These are phyloP conservation scores for Penicillium mononematosum DNA, from an alignment of 495 filamentous ascomycete species.

Conservation along the genomic window DNA sequence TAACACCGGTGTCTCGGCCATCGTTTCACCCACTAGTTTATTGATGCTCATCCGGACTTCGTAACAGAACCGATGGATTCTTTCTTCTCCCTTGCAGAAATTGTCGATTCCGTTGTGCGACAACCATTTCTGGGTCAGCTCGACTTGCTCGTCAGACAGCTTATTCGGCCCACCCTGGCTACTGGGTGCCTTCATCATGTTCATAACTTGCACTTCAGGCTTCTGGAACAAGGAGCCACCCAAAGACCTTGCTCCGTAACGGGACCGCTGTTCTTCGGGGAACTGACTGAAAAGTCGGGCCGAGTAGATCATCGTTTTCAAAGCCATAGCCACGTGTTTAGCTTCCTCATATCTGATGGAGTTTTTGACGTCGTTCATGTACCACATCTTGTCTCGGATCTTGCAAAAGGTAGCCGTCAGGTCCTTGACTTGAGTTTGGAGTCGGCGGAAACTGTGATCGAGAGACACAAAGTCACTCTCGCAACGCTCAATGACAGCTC, in stretches of 20 bases:
- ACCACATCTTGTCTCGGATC: slow-evolving; percentile 94
- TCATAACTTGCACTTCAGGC: slow-evolving; percentile 82
- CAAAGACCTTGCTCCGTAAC: slow-evolving; percentile 47
- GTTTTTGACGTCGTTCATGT: slow-evolving; percentile 91
- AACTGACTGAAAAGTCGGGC: slow-evolving; percentile 43
- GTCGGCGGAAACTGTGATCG: slow-evolving; percentile 35
- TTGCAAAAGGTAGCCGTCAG: slow-evolving; percentile 38
- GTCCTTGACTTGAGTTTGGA: slow-evolving; percentile 38
- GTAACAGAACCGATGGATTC: slow-evolving; percentile 90
- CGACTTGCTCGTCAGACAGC: slow-evolving; percentile 91
- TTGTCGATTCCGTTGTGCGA: slow-evolving; percentile 81
- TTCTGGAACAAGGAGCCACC: slow-evolving; percentile 70
- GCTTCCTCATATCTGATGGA: slow-evolving; percentile 89
- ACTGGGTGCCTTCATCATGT: slow-evolving; percentile 76
- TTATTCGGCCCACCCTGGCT: slow-evolving; percentile 92
- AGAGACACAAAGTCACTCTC: slow-evolving; percentile 42
- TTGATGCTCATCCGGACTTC: slow-evolving; percentile 85
- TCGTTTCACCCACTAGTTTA: slow-evolving; percentile 81
- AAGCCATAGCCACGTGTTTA: slow-evolving; percentile 76
- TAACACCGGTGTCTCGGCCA: slow-evolving; percentile 82
- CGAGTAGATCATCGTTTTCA: slow-evolving; percentile 82
- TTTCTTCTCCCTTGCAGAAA: slow-evolving; percentile 92
- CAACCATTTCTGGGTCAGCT: slow-evolving; percentile 82
- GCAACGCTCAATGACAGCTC: slow-evolving; percentile 43
- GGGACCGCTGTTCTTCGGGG: slow-evolving; percentile 46